These are phyloP conservation scores for Kodamaea ohmeri DNA, from an alignment of 1,139 yeast species.

Conservation along the genomic window DNA sequence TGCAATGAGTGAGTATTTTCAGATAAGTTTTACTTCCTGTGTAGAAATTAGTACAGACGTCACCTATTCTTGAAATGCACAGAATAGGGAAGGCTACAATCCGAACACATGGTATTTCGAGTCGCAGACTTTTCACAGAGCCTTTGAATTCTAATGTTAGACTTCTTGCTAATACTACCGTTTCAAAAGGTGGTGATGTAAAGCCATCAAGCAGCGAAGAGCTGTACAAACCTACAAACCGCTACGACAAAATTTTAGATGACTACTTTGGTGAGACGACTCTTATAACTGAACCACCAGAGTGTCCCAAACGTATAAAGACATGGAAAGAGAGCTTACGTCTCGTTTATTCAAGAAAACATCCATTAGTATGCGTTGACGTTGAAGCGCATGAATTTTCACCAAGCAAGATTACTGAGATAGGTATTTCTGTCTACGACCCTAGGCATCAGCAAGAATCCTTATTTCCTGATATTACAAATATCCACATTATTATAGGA, in stretches of 20 bases:
- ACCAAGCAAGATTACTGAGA: constrained; percentile 20
- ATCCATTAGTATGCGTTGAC: constrained; percentile 24
- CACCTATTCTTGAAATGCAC: not conserved
- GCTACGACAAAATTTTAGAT: constrained; percentile 11
- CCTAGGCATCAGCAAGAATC: constrained; percentile 18
- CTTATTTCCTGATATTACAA: constrained; percentile 17
- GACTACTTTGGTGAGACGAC: constrained; percentile 12
- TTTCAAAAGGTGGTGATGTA: no score
- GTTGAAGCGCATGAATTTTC: constrained; percentile 24
- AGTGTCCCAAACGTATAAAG: constrained; percentile 4
- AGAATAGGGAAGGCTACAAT: not conserved
- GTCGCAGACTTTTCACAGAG: not conserved
- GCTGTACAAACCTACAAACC: not conserved
- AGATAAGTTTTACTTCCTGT: no score
- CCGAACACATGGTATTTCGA: not conserved
- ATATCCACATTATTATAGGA: constrained; percentile 21
- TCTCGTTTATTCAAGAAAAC: constrained; percentile 19
- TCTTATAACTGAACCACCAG: constrained; percentile 2
- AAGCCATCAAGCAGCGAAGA: not conserved
- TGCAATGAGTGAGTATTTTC: not conserved
- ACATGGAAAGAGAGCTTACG: constrained; percentile 14
- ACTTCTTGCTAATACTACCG: not conserved
- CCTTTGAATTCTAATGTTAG: not conserved
- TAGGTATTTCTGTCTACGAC: constrained; percentile 25
- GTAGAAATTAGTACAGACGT: not conserved